Evolutionary conservation across 306 rosid genomes (phyloP), one percentile per base, ranked within the genome.

Genomic region (Lotus japonicus): DNA sequence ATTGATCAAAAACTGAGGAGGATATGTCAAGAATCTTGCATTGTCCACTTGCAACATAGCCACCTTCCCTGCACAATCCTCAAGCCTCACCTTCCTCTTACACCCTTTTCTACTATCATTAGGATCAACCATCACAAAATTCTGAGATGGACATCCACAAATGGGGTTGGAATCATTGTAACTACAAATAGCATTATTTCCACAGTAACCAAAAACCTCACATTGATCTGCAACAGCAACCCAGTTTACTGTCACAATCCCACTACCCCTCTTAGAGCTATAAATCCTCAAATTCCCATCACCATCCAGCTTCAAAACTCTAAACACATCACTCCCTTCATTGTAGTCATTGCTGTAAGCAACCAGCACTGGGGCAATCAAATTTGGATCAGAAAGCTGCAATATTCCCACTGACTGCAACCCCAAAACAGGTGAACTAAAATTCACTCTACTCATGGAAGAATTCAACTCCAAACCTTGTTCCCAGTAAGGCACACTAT

Each of bases 211-310:
- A 54, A 69, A 91, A 45, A 91, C 89, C 66, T 80, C 64, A 69
- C 95, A 86, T 54, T 86, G 91, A 63, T 91, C 86, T 28, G 68
- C 21, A 66, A 86, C 82, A 79, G 97, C 92, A 23, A 77, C 85
- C 97, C 92, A 91, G 65, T 70, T 58, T 23, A 72, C 80, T 23
- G 19, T 65, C 67, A 44, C 21, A 57, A 6, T 45, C 38, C 82
- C 80, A 64, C 85, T 81, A 45, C 77, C 90, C 68, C 63, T 68
- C 74, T 51, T 65, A 8, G 79, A 60, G 13, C 88, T 78, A 77
- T 81, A 84, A 63, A 86, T 75, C 61, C 83, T 85, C 64, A 91
- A 76, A 73, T 84, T 88, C 63, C 92, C 97, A 80, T 91, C 97
- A 41, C 26, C 45, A 51, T 78, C 86, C 36, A 91, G 70, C 76